Evolutionary conservation across 2,329 filamentous ascomycete species (phyloP), one percentile per base, ranked within the genome.

Genomic region (Chrysosporium keratinophilum): DNA sequence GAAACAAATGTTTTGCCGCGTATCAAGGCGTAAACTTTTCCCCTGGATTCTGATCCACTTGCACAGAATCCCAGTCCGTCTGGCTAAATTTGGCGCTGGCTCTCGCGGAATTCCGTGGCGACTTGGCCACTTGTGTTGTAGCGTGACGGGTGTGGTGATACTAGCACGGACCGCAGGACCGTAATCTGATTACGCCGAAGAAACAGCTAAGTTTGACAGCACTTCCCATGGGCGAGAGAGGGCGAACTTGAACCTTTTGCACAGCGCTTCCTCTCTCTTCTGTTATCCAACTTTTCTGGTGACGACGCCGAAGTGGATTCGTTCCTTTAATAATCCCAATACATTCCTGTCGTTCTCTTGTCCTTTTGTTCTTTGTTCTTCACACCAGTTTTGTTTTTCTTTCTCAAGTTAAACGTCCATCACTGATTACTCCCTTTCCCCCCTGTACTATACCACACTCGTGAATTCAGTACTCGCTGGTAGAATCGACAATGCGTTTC

Each of bases 401-500:
- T 55, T 50, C 37, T 17, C 39, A 43, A 28, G 19, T 49, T 37
- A 23, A 42, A 17, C 28, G 12, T 41, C 23, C 45, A 33, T 51
- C 45, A 20, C 52, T 37, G 5, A 9, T 14, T 12, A 31, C 41
- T 34, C 33, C 20, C 3, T 44, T 39, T 17, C 33, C 19, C 28
- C 31, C 11, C 10, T 33, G 20, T 20, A 9, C 44, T 17, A 15
- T 33, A 47, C 44, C 15, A 39, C 15, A 23, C 34, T 54, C 15
- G 35, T 35, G n/a, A 23, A 34, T 47, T 28, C 33, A 41, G 12
- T 19, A 28, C 12, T 51, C 49, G 40, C 34, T 53, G 43, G 23
- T 33, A 48, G 11, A 54, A 41, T 43, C 54, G 63, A 72, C 58
- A 31, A 78, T 78, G 76, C 74, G 71, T 69, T 63, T 69, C 61